Conservation (phyloP, 352 stramenopile genomes). For the Globisporangium takayamanum region DNA sequence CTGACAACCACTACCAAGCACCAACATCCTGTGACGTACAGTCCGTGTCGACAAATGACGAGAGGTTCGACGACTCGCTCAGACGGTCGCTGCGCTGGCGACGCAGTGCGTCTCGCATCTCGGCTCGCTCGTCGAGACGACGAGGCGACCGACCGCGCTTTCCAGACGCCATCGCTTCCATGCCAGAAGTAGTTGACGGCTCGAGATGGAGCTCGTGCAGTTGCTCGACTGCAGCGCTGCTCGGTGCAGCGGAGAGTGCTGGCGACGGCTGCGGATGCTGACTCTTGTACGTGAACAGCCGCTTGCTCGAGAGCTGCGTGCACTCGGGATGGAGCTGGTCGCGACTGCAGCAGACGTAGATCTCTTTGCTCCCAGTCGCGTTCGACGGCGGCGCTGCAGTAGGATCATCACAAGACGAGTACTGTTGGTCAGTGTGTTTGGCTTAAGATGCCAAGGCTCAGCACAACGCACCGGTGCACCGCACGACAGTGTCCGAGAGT, state of each 20-base stretch:
- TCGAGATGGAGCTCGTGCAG: not conserved
- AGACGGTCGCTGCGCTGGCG: constrained; percentile 2
- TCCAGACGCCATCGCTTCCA: constrained; percentile 11
- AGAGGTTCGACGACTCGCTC: constrained; percentile 32
- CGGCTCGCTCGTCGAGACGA: not conserved
- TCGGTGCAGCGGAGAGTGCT: not conserved
- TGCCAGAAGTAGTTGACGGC: not conserved
- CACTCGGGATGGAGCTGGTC: constrained; percentile 16
- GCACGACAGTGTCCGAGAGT: constrained; percentile 65
- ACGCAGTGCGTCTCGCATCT: not conserved
- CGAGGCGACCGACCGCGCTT: constrained; percentile 47
- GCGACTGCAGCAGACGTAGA: constrained; percentile 50
- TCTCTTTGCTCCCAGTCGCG: constrained; percentile 36
- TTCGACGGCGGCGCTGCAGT: constrained; percentile 37
- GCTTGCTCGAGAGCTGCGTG: constrained; percentile 42
- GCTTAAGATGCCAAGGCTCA: not conserved
- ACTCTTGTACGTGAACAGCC: constrained; percentile 52
- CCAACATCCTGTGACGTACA: constrained; percentile 22
- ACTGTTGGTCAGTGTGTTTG: not conserved
- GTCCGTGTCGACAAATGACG: constrained; percentile 62
- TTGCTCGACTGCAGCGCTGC: not conserved
- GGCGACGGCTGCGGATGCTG: constrained; percentile 28
- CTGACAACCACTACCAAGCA: not conserved
- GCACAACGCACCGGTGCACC: constrained; percentile 53
- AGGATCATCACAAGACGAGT: constrained; percentile 3